Base-by-base conservation (phyloP, 2,329 filamentous ascomycete species). In the Pseudogymnoascus sp. region DNA sequence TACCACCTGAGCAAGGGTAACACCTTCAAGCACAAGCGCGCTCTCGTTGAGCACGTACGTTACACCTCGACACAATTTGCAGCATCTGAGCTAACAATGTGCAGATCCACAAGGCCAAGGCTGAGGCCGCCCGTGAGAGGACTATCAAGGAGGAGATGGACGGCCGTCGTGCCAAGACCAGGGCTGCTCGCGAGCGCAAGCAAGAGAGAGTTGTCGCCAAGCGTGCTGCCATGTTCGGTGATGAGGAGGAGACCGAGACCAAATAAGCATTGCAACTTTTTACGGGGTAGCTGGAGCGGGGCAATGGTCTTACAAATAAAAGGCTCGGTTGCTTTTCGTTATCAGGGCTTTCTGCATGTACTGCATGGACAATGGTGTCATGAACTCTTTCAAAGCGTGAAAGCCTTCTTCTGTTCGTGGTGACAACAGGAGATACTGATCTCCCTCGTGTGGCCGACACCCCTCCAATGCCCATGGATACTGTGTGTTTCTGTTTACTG, bases 11-110 rank as follows among this genome's bases (percentile, higher is more conserved):
- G 90, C 89, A 99, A 99, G 93, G 96, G 95, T 96, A 99, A 99
- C 89, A 93, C 95, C 80, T 99, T 99, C 90, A 99, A 99, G 93
- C 95, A 99, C 91, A 99, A 97, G 93, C 90, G 95, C 83, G 95
- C 93, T 77, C 89, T 99, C 76, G 92, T 99, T 79, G 95, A 99
- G 88, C 95, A 99, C 86, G 95, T 99, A 96, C 78, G 95, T 91
- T 75, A 63, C 61, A 26, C 23, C 8, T 36, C 31, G 62, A 59
- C 66, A 63, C 61, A 66, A 67, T 67, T 60, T 64, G 65, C 16
- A 60, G 63, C 60, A 42, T 66, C 62, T 66, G 70, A 71, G 64
- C 70, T 69, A 71, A 73, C 69, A 68, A 65, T 54, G 63, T 39
- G 74, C 76, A 99, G 95, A 97, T 99, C 79, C 95, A 99, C 90